These are phyloP conservation scores for Claviceps pusilla DNA, from an alignment of 2,329 filamentous ascomycete genomes.

Conservation along the genomic window DNA sequence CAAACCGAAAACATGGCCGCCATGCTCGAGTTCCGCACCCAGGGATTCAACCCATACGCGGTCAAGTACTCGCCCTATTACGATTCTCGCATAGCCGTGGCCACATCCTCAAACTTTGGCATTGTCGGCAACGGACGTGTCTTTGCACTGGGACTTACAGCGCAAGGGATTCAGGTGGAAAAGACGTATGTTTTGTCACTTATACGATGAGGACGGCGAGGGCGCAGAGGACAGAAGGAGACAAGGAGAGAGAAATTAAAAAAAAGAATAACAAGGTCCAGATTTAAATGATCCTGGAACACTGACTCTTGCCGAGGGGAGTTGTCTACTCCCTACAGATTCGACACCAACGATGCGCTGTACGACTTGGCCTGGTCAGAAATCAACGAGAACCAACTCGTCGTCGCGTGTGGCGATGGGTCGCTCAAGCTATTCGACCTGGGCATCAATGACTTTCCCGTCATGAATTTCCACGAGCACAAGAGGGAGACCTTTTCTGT, in stretches of 20 bases:
- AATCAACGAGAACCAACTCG: conserved; percentile 85
- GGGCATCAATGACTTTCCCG: conserved; percentile 63
- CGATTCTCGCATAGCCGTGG: conserved; percentile 83
- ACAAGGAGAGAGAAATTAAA: not conserved
- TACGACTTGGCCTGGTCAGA: conserved; percentile 95
- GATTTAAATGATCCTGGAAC: not conserved
- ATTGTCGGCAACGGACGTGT: conserved; percentile 90
- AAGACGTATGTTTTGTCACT: conserved; percentile 48
- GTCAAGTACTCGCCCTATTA: conserved; percentile 99
- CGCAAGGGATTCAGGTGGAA: conserved; percentile 68
- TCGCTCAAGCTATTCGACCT: conserved; percentile 91
- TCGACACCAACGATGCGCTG: conserved; percentile 91
- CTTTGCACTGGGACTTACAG: conserved; percentile 69
- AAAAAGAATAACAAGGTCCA: not conserved
- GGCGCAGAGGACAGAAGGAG: not conserved
- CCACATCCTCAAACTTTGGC: conserved; percentile 85
- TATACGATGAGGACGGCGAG: too few species aligned
- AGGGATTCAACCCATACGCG: conserved; percentile 89
- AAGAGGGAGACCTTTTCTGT: conserved; percentile 86
- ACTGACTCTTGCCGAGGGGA: not conserved
- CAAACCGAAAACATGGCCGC: conserved; percentile 24
- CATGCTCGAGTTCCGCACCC: conserved; percentile 90
- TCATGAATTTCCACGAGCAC: conserved; percentile 88
- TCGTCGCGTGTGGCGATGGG: conserved; percentile 81
- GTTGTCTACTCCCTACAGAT: conserved; percentile 37